These are phyloP conservation scores for Cladosporium sp. DNA, from an alignment of 2,329 filamentous ascomycete genomes.

Conservation along the genomic window DNA sequence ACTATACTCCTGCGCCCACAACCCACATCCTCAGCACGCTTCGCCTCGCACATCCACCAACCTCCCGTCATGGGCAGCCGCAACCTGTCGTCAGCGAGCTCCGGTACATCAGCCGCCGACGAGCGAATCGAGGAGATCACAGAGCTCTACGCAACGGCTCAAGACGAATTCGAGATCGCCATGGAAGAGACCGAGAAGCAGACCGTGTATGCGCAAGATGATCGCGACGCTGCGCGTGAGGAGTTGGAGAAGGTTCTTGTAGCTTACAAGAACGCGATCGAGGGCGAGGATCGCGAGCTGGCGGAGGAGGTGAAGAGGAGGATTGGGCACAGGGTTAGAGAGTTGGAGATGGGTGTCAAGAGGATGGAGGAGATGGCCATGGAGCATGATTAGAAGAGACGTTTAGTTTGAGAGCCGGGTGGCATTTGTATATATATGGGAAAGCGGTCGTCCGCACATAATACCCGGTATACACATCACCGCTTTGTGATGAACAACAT, in stretches of 20 bases:
- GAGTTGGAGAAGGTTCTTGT: slow-evolving; percentile 48
- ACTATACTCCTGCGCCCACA: slow-evolving; percentile 6
- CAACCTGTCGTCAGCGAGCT: slow-evolving; percentile 19
- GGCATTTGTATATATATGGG: too few relatives aligned
- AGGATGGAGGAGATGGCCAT: slow-evolving; percentile 49
- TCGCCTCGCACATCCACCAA: slow-evolving; percentile 24
- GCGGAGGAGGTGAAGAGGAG: slow-evolving; percentile 49
- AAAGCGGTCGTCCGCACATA: too few relatives aligned
- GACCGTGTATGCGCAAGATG: slow-evolving; percentile 53
- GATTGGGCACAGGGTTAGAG: slow-evolving; percentile 49
- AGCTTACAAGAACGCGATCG: slow-evolving; percentile 42
- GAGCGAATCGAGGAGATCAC: slow-evolving; percentile 39
- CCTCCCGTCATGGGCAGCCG: slow-evolving; percentile 19
- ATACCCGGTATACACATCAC: too few relatives aligned
- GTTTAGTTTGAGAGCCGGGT: too few relatives aligned
- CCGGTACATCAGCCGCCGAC: slow-evolving; percentile 29
- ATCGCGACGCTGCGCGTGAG: slow-evolving; percentile 50
- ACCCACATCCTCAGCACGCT: slow-evolving; percentile 4
- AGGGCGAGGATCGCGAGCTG: slow-evolving; percentile 38
- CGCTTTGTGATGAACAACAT: too few relatives aligned
- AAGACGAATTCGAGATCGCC: slow-evolving; percentile 47
- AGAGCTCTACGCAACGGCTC: slow-evolving; percentile 38
- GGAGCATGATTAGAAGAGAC: slow-evolving; percentile 40
- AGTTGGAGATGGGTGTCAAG: slow-evolving; percentile 50
- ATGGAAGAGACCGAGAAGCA: slow-evolving; percentile 51